phyloP scores from a whole-genome alignment of 345 rosid genomes.

The Gossypium sturtianum region DNA sequence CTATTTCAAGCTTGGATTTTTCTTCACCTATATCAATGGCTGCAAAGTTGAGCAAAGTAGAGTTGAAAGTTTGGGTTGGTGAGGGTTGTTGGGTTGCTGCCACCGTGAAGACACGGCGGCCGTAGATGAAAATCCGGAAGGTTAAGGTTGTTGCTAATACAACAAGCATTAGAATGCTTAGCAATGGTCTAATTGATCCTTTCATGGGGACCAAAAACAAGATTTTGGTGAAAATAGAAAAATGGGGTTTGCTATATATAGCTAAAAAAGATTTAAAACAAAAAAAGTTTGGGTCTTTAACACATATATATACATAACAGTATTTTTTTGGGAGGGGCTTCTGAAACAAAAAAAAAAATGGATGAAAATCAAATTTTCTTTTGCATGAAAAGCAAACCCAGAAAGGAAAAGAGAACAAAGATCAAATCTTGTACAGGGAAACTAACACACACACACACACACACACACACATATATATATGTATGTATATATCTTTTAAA shows the following conservation, averaged over 20 bases:
- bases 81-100: neutral
- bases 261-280: neutral
- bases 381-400: neutral
- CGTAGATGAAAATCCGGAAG: constrained; percentile 41
- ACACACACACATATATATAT: too few species aligned
- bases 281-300: too few species aligned
- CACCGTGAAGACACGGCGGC: constrained; percentile 21
- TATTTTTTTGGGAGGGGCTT: too few species aligned
- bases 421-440: neutral
- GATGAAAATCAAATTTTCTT: neutral
- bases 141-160: constrained; percentile 46
- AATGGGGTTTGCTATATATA: too few species aligned
- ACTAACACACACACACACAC: neutral
- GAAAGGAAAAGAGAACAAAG: neutral
- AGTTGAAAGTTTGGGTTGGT: constrained; percentile 40
- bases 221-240: too few species aligned
- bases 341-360: too few species aligned
- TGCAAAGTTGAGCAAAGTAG: constrained; percentile 63
- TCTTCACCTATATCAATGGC: constrained; percentile 55
- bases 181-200: constrained; percentile 61
- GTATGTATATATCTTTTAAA: too few species aligned
- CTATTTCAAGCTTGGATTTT: constrained; percentile 49
- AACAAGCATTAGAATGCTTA: constrained; percentile 48
- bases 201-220: constrained; percentile 38
- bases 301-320: too few species aligned